Evolutionary conservation across 805 yeast species (phyloP).

Genomic region (Starmerella lactis-condensi): DNA sequence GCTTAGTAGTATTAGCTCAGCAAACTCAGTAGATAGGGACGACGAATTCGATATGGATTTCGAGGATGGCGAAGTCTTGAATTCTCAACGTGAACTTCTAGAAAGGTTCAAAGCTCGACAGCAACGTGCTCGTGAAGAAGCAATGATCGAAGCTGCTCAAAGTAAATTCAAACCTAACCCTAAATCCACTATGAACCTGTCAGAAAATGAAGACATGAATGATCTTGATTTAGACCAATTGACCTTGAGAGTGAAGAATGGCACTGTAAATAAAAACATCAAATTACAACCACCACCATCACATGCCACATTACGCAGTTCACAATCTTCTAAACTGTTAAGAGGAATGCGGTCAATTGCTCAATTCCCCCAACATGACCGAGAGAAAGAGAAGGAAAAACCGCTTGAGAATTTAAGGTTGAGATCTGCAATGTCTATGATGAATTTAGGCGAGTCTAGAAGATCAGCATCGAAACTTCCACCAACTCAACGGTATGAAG

Average conservation of each 20-base stretch:
- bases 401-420: conserved; percentile 5
- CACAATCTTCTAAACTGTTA: conserved; percentile 9
- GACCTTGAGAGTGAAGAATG: conserved; percentile 9
- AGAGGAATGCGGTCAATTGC: conserved; percentile 16
- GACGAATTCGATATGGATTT: conserved; percentile 13
- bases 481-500: conserved; percentile 1
- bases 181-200: conserved; percentile 1
- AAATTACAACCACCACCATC: conserved; percentile 10
- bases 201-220: conserved; percentile 10
- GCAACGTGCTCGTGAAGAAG: conserved; percentile 10
- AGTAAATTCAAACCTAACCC: background rate
- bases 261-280: conserved; percentile 15
- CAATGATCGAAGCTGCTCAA: conserved; percentile 7
- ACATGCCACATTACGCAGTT: conserved; percentile 2
- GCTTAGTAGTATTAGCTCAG: conserved; percentile 10
- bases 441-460: conserved; percentile 5
- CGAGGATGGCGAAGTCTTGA: conserved; percentile 2
- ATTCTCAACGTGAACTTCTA: conserved; percentile 4
- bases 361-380: conserved; percentile 12
- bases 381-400: background rate
- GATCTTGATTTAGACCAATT: conserved; percentile 15
- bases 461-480: no score
- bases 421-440: conserved; percentile 14
- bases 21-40: conserved; percentile 13
- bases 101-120: conserved; percentile 10